These are phyloP conservation scores for Penicillium roqueforti DNA, from an alignment of 495 filamentous ascomycete genomes.

Conservation along the genomic window DNA sequence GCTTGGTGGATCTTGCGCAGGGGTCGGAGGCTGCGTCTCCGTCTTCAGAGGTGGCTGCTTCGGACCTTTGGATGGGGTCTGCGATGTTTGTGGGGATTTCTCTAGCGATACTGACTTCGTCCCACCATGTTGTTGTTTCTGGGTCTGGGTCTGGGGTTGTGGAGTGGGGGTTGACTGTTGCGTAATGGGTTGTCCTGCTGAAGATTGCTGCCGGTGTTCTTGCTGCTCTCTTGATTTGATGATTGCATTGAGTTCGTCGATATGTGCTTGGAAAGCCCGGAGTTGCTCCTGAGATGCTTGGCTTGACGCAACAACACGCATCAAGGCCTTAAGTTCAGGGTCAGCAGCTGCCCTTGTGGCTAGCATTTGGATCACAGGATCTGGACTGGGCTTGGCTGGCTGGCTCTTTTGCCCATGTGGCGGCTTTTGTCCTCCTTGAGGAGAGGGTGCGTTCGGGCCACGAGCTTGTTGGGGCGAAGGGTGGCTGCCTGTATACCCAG, in stretches of 20 bases:
- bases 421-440: constrained; percentile 32
- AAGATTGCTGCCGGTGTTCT: constrained; percentile 28
- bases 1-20: constrained; percentile 12
- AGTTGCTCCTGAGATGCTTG: constrained; percentile 76
- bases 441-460: constrained; percentile 25
- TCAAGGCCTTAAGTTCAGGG: constrained; percentile 85
- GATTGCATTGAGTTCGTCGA: constrained; percentile 77
- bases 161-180: constrained; percentile 22
- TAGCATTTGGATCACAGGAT: constrained; percentile 93
- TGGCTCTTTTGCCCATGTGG: constrained; percentile 35
- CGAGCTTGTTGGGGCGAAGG: constrained; percentile 30
- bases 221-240: constrained; percentile 47
- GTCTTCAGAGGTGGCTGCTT: constrained; percentile 27
- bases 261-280: constrained; percentile 84
- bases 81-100: constrained; percentile 27
- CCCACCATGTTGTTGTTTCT: constrained; percentile 23
- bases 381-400: constrained; percentile 55
- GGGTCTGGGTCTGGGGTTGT: constrained; percentile 27
- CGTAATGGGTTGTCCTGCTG: constrained; percentile 19
- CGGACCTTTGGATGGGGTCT: constrained; percentile 19
- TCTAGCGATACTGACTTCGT: constrained; percentile 30
- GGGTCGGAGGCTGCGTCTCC: constrained; percentile 18
- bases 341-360: constrained; percentile 84
- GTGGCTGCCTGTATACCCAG: constrained; percentile 30
- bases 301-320: constrained; percentile 90